Conservation (phyloP, 768 basidiomycete species). For the Tricholoma sp. region DNA sequence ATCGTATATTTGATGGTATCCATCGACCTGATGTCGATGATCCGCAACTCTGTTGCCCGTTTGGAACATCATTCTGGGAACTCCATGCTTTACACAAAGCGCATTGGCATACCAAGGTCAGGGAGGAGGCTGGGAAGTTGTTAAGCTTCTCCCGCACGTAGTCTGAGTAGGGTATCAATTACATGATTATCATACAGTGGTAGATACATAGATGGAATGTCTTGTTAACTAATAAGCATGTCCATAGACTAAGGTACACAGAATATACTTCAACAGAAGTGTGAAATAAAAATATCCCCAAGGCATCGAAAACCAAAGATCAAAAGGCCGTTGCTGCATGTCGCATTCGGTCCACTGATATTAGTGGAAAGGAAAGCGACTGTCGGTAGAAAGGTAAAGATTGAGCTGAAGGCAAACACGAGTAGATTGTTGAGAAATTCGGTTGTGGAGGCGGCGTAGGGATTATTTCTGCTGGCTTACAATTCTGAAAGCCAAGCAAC, state of each 20-base stretch:
- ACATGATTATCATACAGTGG: neutral
- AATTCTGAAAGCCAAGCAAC: conserved; percentile 47
- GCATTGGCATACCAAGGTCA: conserved; percentile 65
- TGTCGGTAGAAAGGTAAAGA: conserved; percentile 4
- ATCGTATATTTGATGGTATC: conserved; percentile 77
- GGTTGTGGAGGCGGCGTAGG: conserved; percentile 3
- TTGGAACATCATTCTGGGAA: conserved; percentile 87
- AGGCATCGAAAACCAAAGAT: neutral
- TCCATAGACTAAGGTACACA: neutral
- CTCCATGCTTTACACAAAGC: conserved; percentile 54
- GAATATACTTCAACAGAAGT: neutral
- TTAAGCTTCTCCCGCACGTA: conserved; percentile 38
- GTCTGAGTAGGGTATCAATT: conserved; percentile 5
- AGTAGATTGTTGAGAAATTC: conserved; percentile 2
- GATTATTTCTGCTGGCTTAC: conserved; percentile 10
- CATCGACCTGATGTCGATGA: conserved; percentile 87
- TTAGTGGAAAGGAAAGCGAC: neutral
- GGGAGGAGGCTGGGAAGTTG: conserved; percentile 59
- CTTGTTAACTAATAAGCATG: neutral
- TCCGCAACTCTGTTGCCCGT: conserved; percentile 77
- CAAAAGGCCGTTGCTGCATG: neutral
- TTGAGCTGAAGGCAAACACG: conserved; percentile 1
- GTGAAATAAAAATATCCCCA: neutral
- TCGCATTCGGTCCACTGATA: neutral
- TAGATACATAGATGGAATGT: conserved; percentile 3